Evolutionary conservation across 345 rosid genomes (phyloP), one percentile per base, ranked within the genome.

Genomic region (Populus pruinosa): DNA sequence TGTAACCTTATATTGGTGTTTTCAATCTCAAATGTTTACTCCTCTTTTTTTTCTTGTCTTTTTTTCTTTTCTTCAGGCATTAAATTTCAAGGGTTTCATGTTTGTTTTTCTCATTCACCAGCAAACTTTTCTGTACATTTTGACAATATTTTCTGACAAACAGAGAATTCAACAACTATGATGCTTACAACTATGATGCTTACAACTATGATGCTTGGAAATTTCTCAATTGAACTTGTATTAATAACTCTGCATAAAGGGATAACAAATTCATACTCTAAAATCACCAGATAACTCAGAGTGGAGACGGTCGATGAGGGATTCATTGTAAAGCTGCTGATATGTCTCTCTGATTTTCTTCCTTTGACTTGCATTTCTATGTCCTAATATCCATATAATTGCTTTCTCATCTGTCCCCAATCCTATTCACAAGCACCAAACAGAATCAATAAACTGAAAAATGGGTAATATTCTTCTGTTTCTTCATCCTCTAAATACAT

Each of bases 211-310:
- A 47, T 47, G 1, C 50, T 47, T 14, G 17, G 50, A 47, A 47
- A 14, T 47, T 12, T 44, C 50, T 44, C 50, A 59, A 5, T 5
- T 18, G 1, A 25, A 61, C 12, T 39, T 69, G 20, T 21, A 41
- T 41, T 39, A 2, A 69, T 25, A 38, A 69, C 25, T 21, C 12
- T 18, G 11, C 29, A 70, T 25, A 36, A 49, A 65, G 16, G 14
- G 50, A 55, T 20, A 31, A 49, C 82, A 47, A 84, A 92, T 97
- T 79, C 85, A 43, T 86, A 96, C 99, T 79, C 85, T 70, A 75
- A 91, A 96, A 88, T 93, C 93, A 56, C 99, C 93, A 64, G 96
- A 91, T 23, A 93, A 80, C 72, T 96, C 98, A 36, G 93, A 87
- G 61, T 78, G 3, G 49, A 93, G 92, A 69, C 77, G 88, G 76